Evolutionary conservation across 192 early-diverging fungal genomes (phyloP).

Genomic region (Thamnidium elegans): DNA sequence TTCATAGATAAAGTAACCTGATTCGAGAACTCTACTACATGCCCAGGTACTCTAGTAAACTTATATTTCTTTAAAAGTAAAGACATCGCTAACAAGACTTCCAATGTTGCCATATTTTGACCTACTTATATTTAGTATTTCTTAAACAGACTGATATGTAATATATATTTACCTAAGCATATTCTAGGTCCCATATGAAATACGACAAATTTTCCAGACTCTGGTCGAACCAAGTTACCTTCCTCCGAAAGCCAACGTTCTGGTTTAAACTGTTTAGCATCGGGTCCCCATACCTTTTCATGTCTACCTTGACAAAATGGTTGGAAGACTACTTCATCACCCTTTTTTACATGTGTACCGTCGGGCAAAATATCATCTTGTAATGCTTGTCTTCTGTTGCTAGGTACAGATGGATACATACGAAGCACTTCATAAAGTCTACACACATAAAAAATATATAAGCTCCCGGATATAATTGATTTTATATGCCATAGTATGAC

Average conservation of each 20-base stretch:
- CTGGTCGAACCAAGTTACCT: constrained; percentile 26
- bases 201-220: constrained; percentile 48
- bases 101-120: constrained; percentile 45
- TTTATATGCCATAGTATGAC: neutral
- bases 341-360: constrained; percentile 49
- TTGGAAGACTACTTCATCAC: constrained; percentile 47
- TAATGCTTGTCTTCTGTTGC: constrained; percentile 50
- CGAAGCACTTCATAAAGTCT: constrained; percentile 56
- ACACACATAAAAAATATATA: neutral
- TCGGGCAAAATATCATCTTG: constrained; percentile 60
- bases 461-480: neutral
- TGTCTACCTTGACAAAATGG: constrained; percentile 52
- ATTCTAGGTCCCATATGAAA: constrained; percentile 56
- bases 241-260: constrained; percentile 57
- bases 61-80: constrained; percentile 37
- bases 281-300: constrained; percentile 57
- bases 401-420: constrained; percentile 66
- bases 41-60: constrained; percentile 35
- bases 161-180: constrained; percentile 17
- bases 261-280: constrained; percentile 61
- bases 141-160: neutral
- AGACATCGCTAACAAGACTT: constrained; percentile 37
- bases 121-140: constrained; percentile 9
- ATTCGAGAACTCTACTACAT: constrained; percentile 21
- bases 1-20: constrained; percentile 32